A percentile compares a stretch with the other conserved stretches of the same genome.
phyloP scores from a whole-genome alignment of 805 yeast species.

The Candida saitoana region DNA sequence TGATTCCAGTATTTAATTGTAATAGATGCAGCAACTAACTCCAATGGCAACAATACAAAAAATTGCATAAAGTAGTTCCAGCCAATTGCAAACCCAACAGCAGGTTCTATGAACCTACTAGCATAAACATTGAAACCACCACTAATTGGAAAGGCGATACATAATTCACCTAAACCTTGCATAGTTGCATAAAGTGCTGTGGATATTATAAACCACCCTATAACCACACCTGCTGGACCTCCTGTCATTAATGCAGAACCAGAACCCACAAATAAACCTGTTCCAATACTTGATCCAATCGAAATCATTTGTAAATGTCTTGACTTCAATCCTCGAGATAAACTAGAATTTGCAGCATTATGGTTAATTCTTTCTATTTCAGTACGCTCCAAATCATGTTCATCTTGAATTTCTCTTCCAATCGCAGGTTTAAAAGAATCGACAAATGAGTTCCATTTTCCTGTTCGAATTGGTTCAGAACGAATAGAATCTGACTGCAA shows the following conservation, averaged over 20 bases:
- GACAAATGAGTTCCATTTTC: slow-evolving; percentile 22
- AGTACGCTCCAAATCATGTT: slow-evolving; percentile 18
- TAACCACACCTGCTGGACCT: slow-evolving; percentile 60
- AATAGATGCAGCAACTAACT: slow-evolving; percentile 54
- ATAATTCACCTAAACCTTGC: slow-evolving; percentile 59
- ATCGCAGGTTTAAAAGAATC: slow-evolving; percentile 36
- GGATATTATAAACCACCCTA: slow-evolving; percentile 55
- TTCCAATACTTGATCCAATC: slow-evolving; percentile 65
- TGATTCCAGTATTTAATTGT: slow-evolving; percentile 54
- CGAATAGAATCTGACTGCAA: slow-evolving; percentile 13
- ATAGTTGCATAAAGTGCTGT: slow-evolving; percentile 55
- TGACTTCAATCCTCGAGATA: slow-evolving; percentile 48
- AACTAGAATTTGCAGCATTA: slow-evolving; percentile 50
- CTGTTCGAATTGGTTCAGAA: slow-evolving; percentile 8
- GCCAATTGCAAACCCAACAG: slow-evolving; percentile 50
- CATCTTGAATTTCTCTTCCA: slow-evolving; percentile 10
- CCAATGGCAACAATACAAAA: slow-evolving; percentile 47
- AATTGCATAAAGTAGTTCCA: slow-evolving; percentile 31
- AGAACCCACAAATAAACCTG: slow-evolving; percentile 65
- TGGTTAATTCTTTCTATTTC: slow-evolving; percentile 28
- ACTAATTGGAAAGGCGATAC: slow-evolving; percentile 57
- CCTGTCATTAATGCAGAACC: slow-evolving; percentile 56
- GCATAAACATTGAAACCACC: slow-evolving; percentile 65
- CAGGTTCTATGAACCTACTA: slow-evolving; percentile 54
- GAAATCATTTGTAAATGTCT: slow-evolving; percentile 67